These are phyloP conservation scores for Cordyceps cicadae DNA, from an alignment of 2,329 filamentous ascomycete species.

Conservation along the genomic window DNA sequence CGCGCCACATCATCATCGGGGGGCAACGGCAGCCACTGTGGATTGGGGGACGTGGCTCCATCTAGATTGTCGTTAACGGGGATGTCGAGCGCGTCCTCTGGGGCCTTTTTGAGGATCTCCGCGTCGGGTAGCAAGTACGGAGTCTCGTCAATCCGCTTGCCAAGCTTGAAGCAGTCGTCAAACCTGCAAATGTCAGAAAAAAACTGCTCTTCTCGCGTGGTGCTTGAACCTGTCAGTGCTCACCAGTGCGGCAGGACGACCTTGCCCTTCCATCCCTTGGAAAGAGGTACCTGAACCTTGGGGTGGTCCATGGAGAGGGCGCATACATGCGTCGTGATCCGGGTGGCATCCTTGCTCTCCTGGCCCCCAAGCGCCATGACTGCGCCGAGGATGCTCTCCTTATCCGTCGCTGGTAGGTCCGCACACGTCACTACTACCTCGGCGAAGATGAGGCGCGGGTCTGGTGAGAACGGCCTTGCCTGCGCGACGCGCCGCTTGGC, in stretches of 20 bases:
- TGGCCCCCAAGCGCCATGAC: conserved; percentile 83
- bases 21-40: conserved; percentile 34
- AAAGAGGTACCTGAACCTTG: conserved; percentile 55
- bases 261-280: conserved; percentile 63
- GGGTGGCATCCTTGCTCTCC: conserved; percentile 63
- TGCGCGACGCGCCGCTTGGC: conserved; percentile 62
- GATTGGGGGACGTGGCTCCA: conserved; percentile 52
- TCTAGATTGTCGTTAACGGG: conserved; percentile 53
- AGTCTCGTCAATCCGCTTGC: conserved; percentile 78
- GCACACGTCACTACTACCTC: conserved; percentile 75
- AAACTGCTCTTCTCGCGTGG: neutral
- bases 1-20: conserved; percentile 34
- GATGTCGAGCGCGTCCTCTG: conserved; percentile 48
- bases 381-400: conserved; percentile 85
- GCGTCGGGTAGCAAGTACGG: conserved; percentile 84
- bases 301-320: conserved; percentile 67
- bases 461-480: conserved; percentile 78
- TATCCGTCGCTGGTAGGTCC: conserved; percentile 76
- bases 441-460: conserved; percentile 83
- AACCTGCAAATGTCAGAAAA: conserved; percentile 51
- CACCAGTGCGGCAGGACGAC: conserved; percentile 92
- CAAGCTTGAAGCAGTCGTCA: conserved; percentile 89
- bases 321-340: conserved; percentile 79
- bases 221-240: conserved; percentile 16
- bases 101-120: conserved; percentile 60